Evolutionary conservation across 148 eudicot genomes (phyloP).

Genomic region (Persicaria tinctoria): DNA sequence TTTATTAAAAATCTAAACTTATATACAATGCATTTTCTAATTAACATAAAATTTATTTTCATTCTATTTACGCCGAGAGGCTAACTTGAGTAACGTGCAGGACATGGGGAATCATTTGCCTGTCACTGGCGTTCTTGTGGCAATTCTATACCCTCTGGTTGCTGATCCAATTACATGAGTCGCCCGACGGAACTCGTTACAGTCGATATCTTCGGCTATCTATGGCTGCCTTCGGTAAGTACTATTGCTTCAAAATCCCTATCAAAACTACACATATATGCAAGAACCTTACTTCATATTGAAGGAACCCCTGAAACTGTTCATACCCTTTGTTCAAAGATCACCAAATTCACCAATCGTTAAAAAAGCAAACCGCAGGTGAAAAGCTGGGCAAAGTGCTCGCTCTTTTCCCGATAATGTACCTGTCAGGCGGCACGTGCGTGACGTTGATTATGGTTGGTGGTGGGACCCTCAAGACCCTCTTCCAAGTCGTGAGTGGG

Average conservation of each 20-base stretch:
- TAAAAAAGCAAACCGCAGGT: slow-evolving; percentile 28
- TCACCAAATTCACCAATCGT: too few species aligned
- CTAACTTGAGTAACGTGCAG: slow-evolving; percentile 25
- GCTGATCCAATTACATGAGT: slow-evolving; percentile 65
- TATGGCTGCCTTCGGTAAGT: slow-evolving; percentile 76
- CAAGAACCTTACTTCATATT: not conserved
- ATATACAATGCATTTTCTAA: too few species aligned
- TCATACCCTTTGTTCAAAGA: too few species aligned
- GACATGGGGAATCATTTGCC: slow-evolving; percentile 56
- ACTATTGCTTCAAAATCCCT: not conserved
- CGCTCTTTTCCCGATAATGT: slow-evolving; percentile 65
- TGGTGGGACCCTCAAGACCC: slow-evolving; percentile 46
- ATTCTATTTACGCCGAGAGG: too few species aligned
- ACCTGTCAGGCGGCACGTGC: slow-evolving; percentile 84
- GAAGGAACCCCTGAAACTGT: not conserved
- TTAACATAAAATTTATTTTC: too few species aligned
- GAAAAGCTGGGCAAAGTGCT: slow-evolving; percentile 60
- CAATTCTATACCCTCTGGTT: slow-evolving; percentile 77
- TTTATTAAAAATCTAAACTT: too few species aligned
- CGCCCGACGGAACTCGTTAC: slow-evolving; percentile 50
- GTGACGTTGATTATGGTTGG: slow-evolving; percentile 61
- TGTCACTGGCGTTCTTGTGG: slow-evolving; percentile 60
- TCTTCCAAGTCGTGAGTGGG: slow-evolving; percentile 37
- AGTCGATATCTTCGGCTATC: slow-evolving; percentile 75
- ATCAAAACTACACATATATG: not conserved